These are phyloP conservation scores for Coniferiporia weirii DNA, from an alignment of 1,284 basidiomycete species.

Conservation along the genomic window DNA sequence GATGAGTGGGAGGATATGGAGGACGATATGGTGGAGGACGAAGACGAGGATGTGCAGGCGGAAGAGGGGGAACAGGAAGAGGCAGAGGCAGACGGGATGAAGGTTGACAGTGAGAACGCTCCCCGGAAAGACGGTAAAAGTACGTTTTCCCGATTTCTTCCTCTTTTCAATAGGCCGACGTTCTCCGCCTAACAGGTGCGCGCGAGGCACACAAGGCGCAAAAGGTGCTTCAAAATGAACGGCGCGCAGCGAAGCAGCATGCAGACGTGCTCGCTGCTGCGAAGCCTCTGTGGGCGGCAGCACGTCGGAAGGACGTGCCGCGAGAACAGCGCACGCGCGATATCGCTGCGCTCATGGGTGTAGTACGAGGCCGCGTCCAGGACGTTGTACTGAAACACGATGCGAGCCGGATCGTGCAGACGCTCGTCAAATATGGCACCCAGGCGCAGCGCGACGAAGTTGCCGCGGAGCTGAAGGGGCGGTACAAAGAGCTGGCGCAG, in stretches of 20 bases:
- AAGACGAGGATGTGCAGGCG: constrained; percentile 19
- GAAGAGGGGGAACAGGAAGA: constrained; percentile 10
- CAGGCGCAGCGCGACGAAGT: constrained; percentile 75
- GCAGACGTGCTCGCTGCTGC: constrained; percentile 67
- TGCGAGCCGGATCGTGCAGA: constrained; percentile 84
- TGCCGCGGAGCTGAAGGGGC: constrained; percentile 75
- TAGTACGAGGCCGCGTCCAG: constrained; percentile 72
- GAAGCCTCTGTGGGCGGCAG: constrained; percentile 79
- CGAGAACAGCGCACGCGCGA: constrained; percentile 71
- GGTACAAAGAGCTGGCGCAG: constrained; percentile 71
- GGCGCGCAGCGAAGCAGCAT: constrained; percentile 73
- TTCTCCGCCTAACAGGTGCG: constrained; percentile 34
- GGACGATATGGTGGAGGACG: constrained; percentile 25
- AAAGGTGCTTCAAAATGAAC: constrained; percentile 55
- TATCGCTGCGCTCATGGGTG: constrained; percentile 64
- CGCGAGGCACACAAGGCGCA: constrained; percentile 67
- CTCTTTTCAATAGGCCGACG: background rate
- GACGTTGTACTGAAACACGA: constrained; percentile 89
- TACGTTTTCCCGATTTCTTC: constrained; percentile 27
- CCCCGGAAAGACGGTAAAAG: constrained; percentile 50
- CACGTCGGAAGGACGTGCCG: constrained; percentile 67
- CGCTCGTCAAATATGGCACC: constrained; percentile 78
- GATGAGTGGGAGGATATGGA: constrained; percentile 11
- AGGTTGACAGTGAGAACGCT: constrained; percentile 19
- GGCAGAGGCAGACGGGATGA: constrained; percentile 21